A percentile compares a stretch with the other conserved stretches of the same genome.
Conservation (phyloP, 2,329 filamentous ascomycete genomes). For the Dactylella cylindrospora region DNA sequence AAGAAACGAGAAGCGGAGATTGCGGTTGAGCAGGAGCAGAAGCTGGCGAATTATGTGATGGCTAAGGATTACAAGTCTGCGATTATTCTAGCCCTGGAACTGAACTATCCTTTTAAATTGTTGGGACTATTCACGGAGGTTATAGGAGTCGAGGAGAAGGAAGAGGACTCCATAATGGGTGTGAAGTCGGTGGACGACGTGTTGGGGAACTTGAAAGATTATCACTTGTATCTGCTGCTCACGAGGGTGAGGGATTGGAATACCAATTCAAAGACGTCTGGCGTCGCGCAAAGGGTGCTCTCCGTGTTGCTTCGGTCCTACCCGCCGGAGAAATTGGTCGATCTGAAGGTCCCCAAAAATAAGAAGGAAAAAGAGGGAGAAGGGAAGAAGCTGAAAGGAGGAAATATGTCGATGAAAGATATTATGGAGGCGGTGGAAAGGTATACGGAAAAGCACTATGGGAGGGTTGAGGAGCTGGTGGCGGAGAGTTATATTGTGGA, state of each 20-base stretch:
- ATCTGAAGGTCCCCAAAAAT: conserved; percentile 56
- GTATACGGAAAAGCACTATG: conserved; percentile 92
- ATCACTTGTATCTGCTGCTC: conserved; percentile 81
- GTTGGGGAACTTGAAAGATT: conserved; percentile 73
- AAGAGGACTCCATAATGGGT: conserved; percentile 54
- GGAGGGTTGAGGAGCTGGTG: conserved; percentile 80
- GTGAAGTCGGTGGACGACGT: conserved; percentile 73
- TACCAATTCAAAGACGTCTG: conserved; percentile 83
- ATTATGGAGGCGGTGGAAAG: conserved; percentile 82
- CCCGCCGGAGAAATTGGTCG: conserved; percentile 73
- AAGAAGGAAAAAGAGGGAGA: conserved; percentile 50
- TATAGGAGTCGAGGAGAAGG: conserved; percentile 58
- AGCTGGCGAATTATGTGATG: conserved; percentile 88
- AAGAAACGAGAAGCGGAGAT: conserved; percentile 60
- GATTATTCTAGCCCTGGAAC: conserved; percentile 84
- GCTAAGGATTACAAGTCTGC: conserved; percentile 87
- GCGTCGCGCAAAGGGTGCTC: conserved; percentile 81
- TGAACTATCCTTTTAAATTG: conserved; percentile 89
- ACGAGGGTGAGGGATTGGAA: conserved; percentile 92
- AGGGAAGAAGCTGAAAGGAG: conserved; percentile 52
- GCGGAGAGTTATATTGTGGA: conserved; percentile 94
- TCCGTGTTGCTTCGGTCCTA: conserved; percentile 78
- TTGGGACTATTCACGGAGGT: conserved; percentile 81
- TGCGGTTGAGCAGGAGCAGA: conserved; percentile 89
- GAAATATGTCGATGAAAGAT: conserved; percentile 63